Percentiles rank a stretch among this genome's conserved stretches.
Evolutionary conservation across 106 monocot genomes (phyloP).

Genomic region (Triglochin maritima): DNA sequence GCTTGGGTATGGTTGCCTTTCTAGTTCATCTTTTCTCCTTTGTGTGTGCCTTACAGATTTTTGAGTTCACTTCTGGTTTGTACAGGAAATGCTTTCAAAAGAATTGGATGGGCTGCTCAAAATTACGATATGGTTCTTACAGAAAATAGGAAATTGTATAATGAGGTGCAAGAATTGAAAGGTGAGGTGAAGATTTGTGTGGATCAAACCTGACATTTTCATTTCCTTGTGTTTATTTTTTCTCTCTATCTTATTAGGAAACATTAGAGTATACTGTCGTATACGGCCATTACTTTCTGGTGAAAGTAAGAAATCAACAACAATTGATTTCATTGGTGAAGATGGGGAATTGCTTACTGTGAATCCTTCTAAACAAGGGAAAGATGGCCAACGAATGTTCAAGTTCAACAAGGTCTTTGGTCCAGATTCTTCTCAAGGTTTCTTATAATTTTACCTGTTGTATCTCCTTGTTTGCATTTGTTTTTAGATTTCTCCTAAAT

Average conservation of each 20-base stretch:
- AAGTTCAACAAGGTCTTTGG: conserved; percentile 68
- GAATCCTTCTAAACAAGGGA: conserved; percentile 61
- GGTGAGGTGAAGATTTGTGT: conserved; percentile 16
- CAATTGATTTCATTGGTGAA: conserved; percentile 52
- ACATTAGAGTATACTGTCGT: conserved; percentile 73
- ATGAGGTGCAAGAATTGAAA: conserved; percentile 79
- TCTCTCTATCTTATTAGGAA: conserved; percentile 40
- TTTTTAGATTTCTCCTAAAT: not conserved
- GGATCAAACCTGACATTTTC: not conserved
- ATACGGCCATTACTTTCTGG: conserved; percentile 63
- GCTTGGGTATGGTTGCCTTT: conserved; percentile 26
- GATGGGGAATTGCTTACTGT: conserved; percentile 53
- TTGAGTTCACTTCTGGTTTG: not conserved
- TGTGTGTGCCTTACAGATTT: not conserved
- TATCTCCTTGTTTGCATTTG: too few species aligned
- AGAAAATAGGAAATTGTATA: conserved; percentile 57
- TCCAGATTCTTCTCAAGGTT: conserved; percentile 62
- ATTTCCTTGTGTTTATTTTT: not conserved
- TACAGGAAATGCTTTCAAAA: conserved; percentile 46
- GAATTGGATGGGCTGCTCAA: conserved; percentile 37
- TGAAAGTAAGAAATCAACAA: conserved; percentile 30
- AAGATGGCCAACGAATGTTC: conserved; percentile 47
- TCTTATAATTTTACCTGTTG: not conserved
- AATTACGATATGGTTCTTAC: conserved; percentile 40
- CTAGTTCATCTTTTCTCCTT: not conserved